Percentiles rank a stretch among this genome's conserved stretches.
phyloP scores from a whole-genome alignment of 2,329 filamentous ascomycete species.

The Ceratocystis ficicola region DNA sequence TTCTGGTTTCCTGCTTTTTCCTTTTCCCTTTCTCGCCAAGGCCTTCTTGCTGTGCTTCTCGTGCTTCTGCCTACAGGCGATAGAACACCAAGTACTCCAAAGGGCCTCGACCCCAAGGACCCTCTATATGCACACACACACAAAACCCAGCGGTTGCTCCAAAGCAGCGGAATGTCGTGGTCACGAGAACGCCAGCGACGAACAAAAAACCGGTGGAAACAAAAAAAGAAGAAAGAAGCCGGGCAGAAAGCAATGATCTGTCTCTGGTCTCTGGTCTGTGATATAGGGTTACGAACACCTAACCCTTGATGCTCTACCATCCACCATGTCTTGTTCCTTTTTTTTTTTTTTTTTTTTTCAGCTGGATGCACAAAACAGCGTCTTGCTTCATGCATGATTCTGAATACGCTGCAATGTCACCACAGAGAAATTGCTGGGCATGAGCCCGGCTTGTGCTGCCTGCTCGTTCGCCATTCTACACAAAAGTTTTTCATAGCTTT shows the following conservation, averaged over 20 bases:
- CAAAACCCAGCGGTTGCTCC: too few species aligned
- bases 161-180: too few species aligned
- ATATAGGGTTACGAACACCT: background rate
- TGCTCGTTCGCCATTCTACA: background rate
- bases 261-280: background rate
- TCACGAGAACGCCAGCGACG: too few species aligned
- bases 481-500: background rate
- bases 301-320: background rate
- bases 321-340: background rate
- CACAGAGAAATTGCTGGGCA: background rate
- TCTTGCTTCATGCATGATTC: background rate
- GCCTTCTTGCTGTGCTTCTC: too few species aligned
- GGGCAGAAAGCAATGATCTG: too few species aligned
- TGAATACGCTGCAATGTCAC: background rate
- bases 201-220: too few species aligned
- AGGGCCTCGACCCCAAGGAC: too few species aligned
- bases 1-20: background rate
- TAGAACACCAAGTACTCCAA: too few species aligned
- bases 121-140: too few species aligned
- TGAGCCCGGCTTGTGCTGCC: background rate
- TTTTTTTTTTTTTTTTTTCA: background rate
- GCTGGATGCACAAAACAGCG: background rate
- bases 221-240: too few species aligned
- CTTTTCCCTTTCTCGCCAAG: background rate
- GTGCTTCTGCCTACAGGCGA: too few species aligned